Percentiles rank a stretch among this genome's conserved stretches.
phyloP scores from a whole-genome alignment of 2,329 filamentous ascomycete genomes.

The Fusarium scirpi region DNA sequence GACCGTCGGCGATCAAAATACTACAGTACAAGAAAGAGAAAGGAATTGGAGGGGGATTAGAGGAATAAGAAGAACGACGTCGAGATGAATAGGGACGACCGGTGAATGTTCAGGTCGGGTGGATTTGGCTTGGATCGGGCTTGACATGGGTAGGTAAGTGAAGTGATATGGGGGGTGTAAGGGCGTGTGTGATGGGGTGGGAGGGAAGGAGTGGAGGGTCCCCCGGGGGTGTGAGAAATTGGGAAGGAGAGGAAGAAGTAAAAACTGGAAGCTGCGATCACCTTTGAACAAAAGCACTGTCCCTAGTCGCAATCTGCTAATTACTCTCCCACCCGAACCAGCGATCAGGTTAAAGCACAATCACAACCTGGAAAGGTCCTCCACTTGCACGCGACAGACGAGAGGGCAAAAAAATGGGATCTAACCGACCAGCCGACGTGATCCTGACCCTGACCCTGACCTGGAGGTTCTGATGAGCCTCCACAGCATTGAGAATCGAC shows the following conservation, averaged over 20 bases:
- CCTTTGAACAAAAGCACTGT: background rate
- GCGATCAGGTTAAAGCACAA: constrained; percentile 44
- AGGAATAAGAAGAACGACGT: constrained; percentile 37
- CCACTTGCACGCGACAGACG: constrained; percentile 45
- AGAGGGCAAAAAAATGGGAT: constrained; percentile 47
- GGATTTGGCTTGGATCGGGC: constrained; percentile 36
- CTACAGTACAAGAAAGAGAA: constrained; percentile 14
- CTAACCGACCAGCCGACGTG: constrained; percentile 30
- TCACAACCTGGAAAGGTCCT: constrained; percentile 29
- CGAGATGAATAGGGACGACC: constrained; percentile 39
- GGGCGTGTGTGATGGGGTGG: background rate
- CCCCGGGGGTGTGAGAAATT: background rate
- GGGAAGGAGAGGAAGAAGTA: background rate
- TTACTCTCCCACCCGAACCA: constrained; percentile 43
- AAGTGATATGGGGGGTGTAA: constrained; percentile 9
- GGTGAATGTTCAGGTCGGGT: constrained; percentile 37
- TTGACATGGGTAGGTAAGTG: constrained; percentile 31
- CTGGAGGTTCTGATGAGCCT: constrained; percentile 16
- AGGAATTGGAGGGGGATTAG: constrained; percentile 17
- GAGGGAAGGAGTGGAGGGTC: background rate
- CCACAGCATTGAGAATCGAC: constrained; percentile 28
- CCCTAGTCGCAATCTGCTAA: constrained; percentile 47
- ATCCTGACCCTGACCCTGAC: background rate
- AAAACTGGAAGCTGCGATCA: background rate
- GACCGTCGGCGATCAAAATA: constrained; percentile 15